phyloP scores from a whole-genome alignment of 768 basidiomycete genomes.

The Leccinum disarticulatum region DNA sequence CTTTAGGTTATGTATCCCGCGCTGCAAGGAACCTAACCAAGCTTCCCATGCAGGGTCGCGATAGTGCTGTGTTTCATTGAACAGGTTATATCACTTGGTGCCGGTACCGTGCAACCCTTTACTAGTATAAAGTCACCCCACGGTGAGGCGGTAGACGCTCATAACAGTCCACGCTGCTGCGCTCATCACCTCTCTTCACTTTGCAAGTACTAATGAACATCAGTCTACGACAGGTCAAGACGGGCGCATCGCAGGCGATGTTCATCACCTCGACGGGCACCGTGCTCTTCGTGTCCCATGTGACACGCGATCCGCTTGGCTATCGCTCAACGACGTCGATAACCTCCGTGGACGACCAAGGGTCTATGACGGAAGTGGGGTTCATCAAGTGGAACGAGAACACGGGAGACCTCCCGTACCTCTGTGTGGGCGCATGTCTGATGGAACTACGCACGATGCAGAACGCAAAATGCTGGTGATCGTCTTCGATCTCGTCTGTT shows the following conservation, averaged over 20 bases:
- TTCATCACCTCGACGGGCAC: slow-evolving; percentile 19
- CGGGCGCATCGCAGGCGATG: slow-evolving; percentile 9
- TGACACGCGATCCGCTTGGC: background rate
- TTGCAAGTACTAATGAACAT: slow-evolving; percentile 15
- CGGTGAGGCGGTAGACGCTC: background rate
- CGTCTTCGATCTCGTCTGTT: background rate
- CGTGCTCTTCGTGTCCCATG: slow-evolving; percentile 14
- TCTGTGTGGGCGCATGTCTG: background rate
- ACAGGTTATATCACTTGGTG: background rate
- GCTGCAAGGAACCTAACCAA: background rate
- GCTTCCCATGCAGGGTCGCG: background rate
- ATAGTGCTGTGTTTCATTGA: slow-evolving; percentile 1
- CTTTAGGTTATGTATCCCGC: background rate
- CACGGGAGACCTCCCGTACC: background rate
- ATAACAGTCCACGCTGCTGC: background rate
- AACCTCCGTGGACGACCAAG: slow-evolving; percentile 13
- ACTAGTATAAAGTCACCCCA: background rate
- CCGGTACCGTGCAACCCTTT: background rate
- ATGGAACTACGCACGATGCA: slow-evolving; percentile 4
- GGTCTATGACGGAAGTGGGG: slow-evolving; percentile 8
- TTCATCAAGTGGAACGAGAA: slow-evolving; percentile 19
- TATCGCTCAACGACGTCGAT: slow-evolving; percentile 5
- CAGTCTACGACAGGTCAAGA: slow-evolving; percentile 17
- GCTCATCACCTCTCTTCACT: background rate
- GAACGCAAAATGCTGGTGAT: slow-evolving; percentile 4